Percentiles rank a stretch among this genome's conserved stretches.
Evolutionary conservation across 306 rosid genomes (phyloP).

Genomic region (cucumber (Cucumis sativus)): Cucumber_9930_V3 NC_026659.2:20830501-20831000

Average conservation of each 20-base stretch:
- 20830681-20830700: constrained; percentile 25
- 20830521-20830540: constrained; percentile 90
- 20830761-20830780: not conserved
- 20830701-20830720: not conserved
- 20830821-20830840: not conserved
- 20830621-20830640: constrained; percentile 82
- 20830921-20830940: not conserved
- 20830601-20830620: constrained; percentile 54
- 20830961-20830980: not conserved
- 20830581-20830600: constrained; percentile 50
- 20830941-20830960: not conserved
- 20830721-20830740: not conserved
- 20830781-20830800: not conserved
- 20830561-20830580: constrained; percentile 55
- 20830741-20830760: not conserved
- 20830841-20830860: not conserved
- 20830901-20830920: not conserved
- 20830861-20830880: not conserved
- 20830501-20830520: constrained; percentile 79
- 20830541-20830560: constrained; percentile 63
- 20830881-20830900: not conserved
- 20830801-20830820: not conserved
- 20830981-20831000: not conserved
- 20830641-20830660: constrained; percentile 39
- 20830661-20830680: constrained; percentile 29